A percentile compares a stretch with the other conserved stretches of the same genome.
Evolutionary conservation across 78 protist species (phyloP).

Genomic region (Pigoraptor vietnamica): DNA sequence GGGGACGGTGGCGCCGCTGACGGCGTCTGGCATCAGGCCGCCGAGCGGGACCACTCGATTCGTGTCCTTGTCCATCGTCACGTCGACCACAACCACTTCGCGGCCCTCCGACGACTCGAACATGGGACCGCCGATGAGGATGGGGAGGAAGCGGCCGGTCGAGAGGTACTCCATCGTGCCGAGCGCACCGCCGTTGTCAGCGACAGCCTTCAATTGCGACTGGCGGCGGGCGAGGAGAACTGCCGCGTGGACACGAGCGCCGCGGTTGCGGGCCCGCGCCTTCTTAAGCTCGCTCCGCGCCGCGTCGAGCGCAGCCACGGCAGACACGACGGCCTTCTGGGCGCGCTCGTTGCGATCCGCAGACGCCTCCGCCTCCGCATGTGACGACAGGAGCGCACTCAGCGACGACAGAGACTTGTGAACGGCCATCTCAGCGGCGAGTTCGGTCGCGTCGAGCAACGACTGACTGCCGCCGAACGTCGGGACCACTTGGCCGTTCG

Average conservation of each 20-base stretch:
- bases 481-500: background rate
- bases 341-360: background rate
- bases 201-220: background rate
- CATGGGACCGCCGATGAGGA: background rate
- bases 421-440: background rate
- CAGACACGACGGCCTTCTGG: background rate
- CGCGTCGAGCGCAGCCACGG: background rate
- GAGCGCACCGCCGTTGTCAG: background rate
- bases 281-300: background rate
- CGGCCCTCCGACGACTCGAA: background rate
- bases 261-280: background rate
- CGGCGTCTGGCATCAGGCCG: background rate
- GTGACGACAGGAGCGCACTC: background rate
- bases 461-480: background rate
- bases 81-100: background rate
- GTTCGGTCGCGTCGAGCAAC: background rate
- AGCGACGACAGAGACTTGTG: background rate
- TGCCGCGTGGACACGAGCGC: background rate
- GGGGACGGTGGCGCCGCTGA: background rate
- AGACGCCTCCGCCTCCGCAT: too few relatives aligned
- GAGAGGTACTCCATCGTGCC: background rate
- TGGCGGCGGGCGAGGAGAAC: background rate
- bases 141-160: background rate
- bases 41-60: background rate
- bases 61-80: background rate